Evolutionary conservation across 768 basidiomycete genomes (phyloP).

Genomic region (Candolleomyces eurysporus): DNA sequence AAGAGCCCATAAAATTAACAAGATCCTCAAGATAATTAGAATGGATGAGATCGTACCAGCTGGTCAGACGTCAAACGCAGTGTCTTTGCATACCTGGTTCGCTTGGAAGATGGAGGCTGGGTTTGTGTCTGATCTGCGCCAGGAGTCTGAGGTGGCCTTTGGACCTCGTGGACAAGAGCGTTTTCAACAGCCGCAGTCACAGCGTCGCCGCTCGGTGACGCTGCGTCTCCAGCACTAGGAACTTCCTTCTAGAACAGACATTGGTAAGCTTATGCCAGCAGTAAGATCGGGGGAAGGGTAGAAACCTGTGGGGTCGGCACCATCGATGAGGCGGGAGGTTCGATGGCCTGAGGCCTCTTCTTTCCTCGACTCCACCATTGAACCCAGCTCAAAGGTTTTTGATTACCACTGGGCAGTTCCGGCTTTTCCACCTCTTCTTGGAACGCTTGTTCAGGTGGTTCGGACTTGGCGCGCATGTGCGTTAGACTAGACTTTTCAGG

Average conservation of each 20-base stretch:
- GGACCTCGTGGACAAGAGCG: conserved; percentile 4
- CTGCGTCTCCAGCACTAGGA: background rate
- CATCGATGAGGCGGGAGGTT: conserved; percentile 5
- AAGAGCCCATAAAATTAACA: conserved; percentile 2
- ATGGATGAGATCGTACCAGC: conserved; percentile 52
- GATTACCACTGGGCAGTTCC: conserved; percentile 18
- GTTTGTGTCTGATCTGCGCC: conserved; percentile 5
- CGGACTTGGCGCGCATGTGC: conserved; percentile 36
- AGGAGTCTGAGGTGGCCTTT: conserved; percentile 15
- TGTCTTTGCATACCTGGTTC: conserved; percentile 81
- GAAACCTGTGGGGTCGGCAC: conserved; percentile 21
- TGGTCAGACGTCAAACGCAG: conserved; percentile 92
- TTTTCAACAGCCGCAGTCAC: conserved; percentile 1
- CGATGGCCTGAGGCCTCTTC: conserved; percentile 10
- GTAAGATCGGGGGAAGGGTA: background rate
- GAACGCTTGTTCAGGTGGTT: conserved; percentile 29
- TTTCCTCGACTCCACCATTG: conserved; percentile 74
- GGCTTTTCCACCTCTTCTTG: conserved; percentile 13
- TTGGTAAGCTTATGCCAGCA: background rate
- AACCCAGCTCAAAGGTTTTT: conserved; percentile 65
- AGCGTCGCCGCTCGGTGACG: background rate
- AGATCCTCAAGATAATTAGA: background rate
- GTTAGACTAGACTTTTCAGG: background rate
- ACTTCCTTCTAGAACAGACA: background rate
- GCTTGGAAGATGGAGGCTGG: conserved; percentile 11